These are phyloP conservation scores for Melocanna baccifera DNA, from an alignment of 176 grass and related monocot genomes.

Conservation along the genomic window DNA sequence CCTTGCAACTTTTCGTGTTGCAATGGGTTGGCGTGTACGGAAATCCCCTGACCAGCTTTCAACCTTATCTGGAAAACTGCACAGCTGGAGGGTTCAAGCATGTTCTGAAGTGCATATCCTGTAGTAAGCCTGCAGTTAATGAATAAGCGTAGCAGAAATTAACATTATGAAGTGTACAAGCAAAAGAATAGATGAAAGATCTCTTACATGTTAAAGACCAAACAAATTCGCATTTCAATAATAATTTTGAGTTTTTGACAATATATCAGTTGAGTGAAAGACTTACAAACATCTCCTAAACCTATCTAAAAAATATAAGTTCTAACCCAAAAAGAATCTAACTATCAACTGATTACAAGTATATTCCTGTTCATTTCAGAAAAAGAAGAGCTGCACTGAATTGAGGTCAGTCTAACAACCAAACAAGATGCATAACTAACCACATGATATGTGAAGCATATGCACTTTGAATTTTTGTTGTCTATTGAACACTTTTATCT, in stretches of 20 bases:
- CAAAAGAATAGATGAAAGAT: background rate
- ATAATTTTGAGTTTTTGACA: background rate
- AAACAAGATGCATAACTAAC: background rate
- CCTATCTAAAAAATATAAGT: background rate
- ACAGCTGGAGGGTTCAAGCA: slow-evolving; percentile 78
- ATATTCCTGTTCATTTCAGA: background rate
- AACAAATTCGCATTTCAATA: background rate
- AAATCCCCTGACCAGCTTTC: slow-evolving; percentile 64
- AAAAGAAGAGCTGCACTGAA: background rate
- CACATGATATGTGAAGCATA: background rate
- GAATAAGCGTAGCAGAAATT: background rate
- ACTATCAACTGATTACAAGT: background rate
- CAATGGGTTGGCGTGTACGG: slow-evolving; percentile 59
- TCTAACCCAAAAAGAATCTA: background rate
- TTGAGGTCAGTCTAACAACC: background rate
- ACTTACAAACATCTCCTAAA: slow-evolving; percentile 9
- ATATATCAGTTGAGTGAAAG: background rate
- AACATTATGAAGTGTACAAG: background rate
- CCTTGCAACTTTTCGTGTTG: slow-evolving; percentile 56
- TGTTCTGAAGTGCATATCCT: slow-evolving; percentile 62
- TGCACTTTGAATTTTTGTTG: background rate
- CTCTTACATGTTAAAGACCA: background rate
- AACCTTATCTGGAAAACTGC: slow-evolving; percentile 71
- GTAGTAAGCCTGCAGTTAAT: slow-evolving; percentile 60
- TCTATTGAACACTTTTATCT: background rate